Percentiles rank a stretch among this genome's conserved stretches.
Evolutionary conservation across 1,284 basidiomycete genomes (phyloP).

Genomic region (Puccinia polysora): DNA sequence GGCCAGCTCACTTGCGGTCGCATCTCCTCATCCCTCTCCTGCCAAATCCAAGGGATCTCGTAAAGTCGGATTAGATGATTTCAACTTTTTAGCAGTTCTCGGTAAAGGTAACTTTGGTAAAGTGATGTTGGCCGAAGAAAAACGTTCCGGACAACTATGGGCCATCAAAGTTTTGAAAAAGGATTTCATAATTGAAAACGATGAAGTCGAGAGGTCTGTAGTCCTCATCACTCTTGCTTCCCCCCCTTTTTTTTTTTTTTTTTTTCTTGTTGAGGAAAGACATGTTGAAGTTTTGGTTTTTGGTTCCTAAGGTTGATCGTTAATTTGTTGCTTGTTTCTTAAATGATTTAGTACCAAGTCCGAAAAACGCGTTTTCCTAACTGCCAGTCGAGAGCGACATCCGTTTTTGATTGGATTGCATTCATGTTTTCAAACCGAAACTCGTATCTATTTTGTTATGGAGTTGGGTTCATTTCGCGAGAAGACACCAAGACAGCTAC

Average conservation of each 20-base stretch:
- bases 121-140: constrained; percentile 99
- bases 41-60: constrained; percentile 57
- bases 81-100: constrained; percentile 97
- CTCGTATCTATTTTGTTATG: constrained; percentile 82
- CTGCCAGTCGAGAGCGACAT: constrained; percentile 91
- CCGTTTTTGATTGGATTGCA: constrained; percentile 95
- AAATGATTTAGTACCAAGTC: constrained; percentile 74
- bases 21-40: constrained; percentile 30
- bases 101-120: constrained; percentile 99
- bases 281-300: no score
- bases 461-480: constrained; percentile 55
- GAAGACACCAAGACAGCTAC: not conserved
- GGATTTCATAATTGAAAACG: constrained; percentile 99
- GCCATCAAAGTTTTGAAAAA: constrained; percentile 99
- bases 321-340: no score
- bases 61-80: constrained; percentile 94
- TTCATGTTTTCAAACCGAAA: constrained; percentile 99
- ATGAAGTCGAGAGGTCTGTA: constrained; percentile 94
- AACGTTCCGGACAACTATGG: constrained; percentile 77
- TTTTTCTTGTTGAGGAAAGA: constrained; percentile 9
- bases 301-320: no score
- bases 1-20: constrained; percentile 14
- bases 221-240: no score
- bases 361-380: constrained; percentile 95
- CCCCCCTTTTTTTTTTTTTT: constrained; percentile 7